These are phyloP conservation scores for Diaporthe ampelina DNA, from an alignment of 2,329 filamentous ascomycete species.

Conservation along the genomic window DNA sequence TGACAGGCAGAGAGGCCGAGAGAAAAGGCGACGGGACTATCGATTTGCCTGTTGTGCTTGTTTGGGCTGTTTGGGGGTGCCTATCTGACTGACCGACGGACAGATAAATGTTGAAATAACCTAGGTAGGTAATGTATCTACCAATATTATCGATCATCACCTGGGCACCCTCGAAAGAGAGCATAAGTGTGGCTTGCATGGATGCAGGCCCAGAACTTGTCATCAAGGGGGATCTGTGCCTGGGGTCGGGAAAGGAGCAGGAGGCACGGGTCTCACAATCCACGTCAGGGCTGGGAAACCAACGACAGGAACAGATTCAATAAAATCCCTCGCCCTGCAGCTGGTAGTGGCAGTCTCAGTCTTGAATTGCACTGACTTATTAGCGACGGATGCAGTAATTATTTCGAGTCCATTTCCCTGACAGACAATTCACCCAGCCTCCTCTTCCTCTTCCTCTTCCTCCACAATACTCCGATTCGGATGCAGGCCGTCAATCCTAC, in stretches of 20 bases:
- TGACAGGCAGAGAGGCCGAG: background rate
- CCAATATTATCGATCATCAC: background rate
- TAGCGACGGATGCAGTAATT: slow-evolving; percentile 13
- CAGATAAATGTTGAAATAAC: background rate
- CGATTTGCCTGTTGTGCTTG: slow-evolving; percentile 8
- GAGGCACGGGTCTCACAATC: slow-evolving; percentile 31
- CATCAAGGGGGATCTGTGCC: slow-evolving; percentile 35
- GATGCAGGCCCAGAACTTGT: slow-evolving; percentile 29
- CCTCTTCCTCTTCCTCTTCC: no score
- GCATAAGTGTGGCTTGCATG: slow-evolving; percentile 33
- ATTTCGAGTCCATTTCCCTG: background rate
- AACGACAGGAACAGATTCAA: background rate
- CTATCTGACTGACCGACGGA: background rate
- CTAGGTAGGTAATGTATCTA: no score
- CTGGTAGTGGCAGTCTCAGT: background rate
- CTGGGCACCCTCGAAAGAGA: background rate
- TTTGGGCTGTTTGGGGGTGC: background rate
- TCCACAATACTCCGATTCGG: background rate
- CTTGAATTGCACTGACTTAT: background rate
- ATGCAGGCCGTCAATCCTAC: slow-evolving; percentile 14
- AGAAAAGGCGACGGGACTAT: background rate
- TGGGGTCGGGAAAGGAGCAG: slow-evolving; percentile 30
- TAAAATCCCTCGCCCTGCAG: slow-evolving; percentile 4
- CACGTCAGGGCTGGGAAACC: slow-evolving; percentile 1
- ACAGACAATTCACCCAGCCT: no score